Percentiles rank a stretch among this genome's conserved stretches.
Evolutionary conservation across 2,329 filamentous ascomycete genomes (phyloP).

Genomic region (Elsinoe ampelina): DNA sequence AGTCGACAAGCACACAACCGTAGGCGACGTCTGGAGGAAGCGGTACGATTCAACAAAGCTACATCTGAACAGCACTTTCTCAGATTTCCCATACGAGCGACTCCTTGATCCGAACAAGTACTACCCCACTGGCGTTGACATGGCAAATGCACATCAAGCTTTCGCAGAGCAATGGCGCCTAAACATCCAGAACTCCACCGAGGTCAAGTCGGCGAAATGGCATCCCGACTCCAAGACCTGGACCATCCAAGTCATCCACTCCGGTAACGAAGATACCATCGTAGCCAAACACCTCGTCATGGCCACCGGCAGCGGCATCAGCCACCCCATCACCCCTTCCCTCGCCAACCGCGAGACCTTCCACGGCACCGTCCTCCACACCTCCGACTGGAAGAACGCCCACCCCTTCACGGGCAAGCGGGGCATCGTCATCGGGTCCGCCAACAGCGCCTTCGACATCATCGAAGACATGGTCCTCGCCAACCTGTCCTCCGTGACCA

Average conservation of each 20-base stretch:
- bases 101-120: constrained; percentile 13
- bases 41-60: constrained; percentile 37
- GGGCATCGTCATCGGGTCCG: constrained; percentile 36
- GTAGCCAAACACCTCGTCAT: constrained; percentile 26
- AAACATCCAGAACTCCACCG: constrained; percentile 32
- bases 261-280: constrained; percentile 11
- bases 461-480: constrained; percentile 34
- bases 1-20: constrained; percentile 27
- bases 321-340: constrained; percentile 19
- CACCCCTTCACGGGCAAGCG: constrained; percentile 32
- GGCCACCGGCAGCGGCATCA: constrained; percentile 25
- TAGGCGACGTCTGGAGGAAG: constrained; percentile 34
- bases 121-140: constrained; percentile 21
- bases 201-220: constrained; percentile 31
- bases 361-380: constrained; percentile 31
- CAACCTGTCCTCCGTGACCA: constrained; percentile 34
- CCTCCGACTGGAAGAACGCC: constrained; percentile 28
- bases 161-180: constrained; percentile 25
- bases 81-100: constrained; percentile 29
- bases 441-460: constrained; percentile 37
- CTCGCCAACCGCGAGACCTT: constrained; percentile 24
- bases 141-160: constrained; percentile 9
- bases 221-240: constrained; percentile 30
- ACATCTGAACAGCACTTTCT: constrained; percentile 31
- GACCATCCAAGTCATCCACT: constrained; percentile 21